Evolutionary conservation across 352 stramenopile species (phyloP).

Genomic region (Globisporangium solare): DNA sequence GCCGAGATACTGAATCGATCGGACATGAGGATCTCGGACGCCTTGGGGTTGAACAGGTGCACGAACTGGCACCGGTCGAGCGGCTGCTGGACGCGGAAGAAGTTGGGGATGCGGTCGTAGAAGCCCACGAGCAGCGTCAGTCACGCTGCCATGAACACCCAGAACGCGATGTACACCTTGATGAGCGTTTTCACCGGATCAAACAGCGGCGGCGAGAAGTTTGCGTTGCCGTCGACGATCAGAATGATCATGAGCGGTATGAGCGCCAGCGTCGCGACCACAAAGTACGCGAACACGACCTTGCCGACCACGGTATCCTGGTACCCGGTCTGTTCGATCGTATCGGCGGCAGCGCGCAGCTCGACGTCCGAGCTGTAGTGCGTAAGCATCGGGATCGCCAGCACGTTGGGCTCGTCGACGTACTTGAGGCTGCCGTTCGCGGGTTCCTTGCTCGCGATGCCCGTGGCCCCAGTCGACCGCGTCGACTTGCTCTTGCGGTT

Average conservation of each 20-base stretch:
- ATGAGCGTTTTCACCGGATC: constrained; percentile 12
- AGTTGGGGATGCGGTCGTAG: constrained; percentile 15
- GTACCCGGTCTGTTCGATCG: constrained; percentile 17
- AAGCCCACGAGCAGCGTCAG: constrained; percentile 15
- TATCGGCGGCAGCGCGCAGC: constrained; percentile 8
- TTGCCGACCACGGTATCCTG: constrained; percentile 12
- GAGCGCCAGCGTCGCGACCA: constrained; percentile 10
- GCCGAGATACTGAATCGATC: constrained; percentile 9
- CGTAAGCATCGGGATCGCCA: constrained; percentile 14
- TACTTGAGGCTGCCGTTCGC: background rate
- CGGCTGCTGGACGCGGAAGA: constrained; percentile 15
- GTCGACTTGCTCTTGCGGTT: background rate
- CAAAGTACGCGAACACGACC: constrained; percentile 10
- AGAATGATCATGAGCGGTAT: constrained; percentile 15
- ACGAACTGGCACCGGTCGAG: constrained; percentile 18
- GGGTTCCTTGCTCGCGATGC: background rate
- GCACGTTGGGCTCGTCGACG: constrained; percentile 12
- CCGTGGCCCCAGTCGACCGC: background rate
- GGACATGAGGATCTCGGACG: constrained; percentile 16
- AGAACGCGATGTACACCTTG: constrained; percentile 17
- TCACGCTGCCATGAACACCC: constrained; percentile 13
- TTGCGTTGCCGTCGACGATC: constrained; percentile 11
- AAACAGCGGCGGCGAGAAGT: constrained; percentile 14
- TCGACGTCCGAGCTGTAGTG: constrained; percentile 11
- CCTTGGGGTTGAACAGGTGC: constrained; percentile 19